These are phyloP conservation scores for Helminthosporium solani DNA, from an alignment of 2,329 filamentous ascomycete genomes.

Conservation along the genomic window DNA sequence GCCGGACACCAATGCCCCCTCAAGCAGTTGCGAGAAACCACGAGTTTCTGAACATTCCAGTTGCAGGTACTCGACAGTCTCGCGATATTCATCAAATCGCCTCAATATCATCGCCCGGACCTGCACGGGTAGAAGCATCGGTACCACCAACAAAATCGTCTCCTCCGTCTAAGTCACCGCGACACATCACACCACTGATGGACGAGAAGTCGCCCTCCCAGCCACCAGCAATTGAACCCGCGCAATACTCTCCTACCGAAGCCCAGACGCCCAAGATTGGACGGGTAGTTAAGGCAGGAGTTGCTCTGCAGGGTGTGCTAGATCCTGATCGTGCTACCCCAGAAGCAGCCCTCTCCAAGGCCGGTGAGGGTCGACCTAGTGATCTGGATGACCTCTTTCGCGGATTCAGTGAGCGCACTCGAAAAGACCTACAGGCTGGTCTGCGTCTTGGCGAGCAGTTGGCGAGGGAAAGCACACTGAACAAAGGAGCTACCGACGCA, in stretches of 20 bases:
- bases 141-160: conserved; percentile 11
- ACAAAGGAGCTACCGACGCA: conserved; percentile 16
- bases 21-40: conserved; percentile 15
- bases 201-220: conserved; percentile 28
- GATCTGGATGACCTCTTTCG: conserved; percentile 41
- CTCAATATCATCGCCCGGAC: conserved; percentile 10
- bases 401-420: conserved; percentile 43
- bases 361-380: conserved; percentile 21
- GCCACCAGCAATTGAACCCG: conserved; percentile 32
- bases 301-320: conserved; percentile 41
- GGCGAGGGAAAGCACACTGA: conserved; percentile 23
- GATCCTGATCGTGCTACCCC: conserved; percentile 34
- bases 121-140: conserved; percentile 5
- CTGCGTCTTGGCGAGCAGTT: conserved; percentile 43
- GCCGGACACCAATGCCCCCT: conserved; percentile 6
- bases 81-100: too few relatives aligned
- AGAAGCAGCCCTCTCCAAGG: conserved; percentile 17
- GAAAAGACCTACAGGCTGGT: conserved; percentile 41
- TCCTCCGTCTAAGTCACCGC: conserved; percentile 15
- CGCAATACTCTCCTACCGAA: conserved; percentile 18
- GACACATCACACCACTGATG: conserved; percentile 31
- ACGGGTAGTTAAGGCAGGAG: conserved; percentile 41
- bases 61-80: not conserved
- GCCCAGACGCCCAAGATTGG: conserved; percentile 35
- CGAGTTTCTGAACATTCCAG: conserved; percentile 13